Evolutionary conservation across 306 rosid species (phyloP).

Genomic region (Medicago lupulina): DNA sequence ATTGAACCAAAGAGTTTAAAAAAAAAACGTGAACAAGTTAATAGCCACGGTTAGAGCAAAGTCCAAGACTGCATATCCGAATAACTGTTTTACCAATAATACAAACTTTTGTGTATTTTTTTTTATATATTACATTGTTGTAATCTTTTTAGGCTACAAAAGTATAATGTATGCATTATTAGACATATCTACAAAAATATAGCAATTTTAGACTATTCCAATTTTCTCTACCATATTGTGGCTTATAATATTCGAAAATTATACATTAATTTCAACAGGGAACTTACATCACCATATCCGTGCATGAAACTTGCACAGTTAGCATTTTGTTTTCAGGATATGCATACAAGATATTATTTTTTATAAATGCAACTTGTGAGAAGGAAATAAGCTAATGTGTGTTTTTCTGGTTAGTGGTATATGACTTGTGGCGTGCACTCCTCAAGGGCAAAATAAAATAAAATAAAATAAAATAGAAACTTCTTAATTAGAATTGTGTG

Average conservation of each 20-base stretch:
- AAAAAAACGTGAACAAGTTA: too few species aligned
- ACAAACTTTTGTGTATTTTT: too few species aligned
- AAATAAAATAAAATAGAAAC: not conserved
- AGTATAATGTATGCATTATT: too few species aligned
- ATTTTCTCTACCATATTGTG: not conserved
- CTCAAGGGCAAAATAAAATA: not conserved
- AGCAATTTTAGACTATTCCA: too few species aligned
- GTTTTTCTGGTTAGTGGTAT: conserved; percentile 21
- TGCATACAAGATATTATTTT: conserved; percentile 43
- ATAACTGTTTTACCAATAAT: too few species aligned
- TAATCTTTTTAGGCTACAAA: too few species aligned
- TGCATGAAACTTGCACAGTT: conserved; percentile 33
- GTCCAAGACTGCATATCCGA: too few species aligned
- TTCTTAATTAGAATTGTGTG: conserved; percentile 16
- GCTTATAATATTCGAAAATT: not conserved
- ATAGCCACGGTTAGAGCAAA: too few species aligned
- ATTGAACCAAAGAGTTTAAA: too few species aligned
- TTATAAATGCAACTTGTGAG: conserved; percentile 46
- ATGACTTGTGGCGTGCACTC: conserved; percentile 27
- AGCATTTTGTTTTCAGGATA: conserved; percentile 8
- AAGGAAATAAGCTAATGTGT: conserved; percentile 34
- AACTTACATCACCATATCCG: conserved; percentile 29
- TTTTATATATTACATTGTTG: too few species aligned
- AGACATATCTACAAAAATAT: too few species aligned
- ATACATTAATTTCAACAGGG: not conserved